Evolutionary conservation across 768 basidiomycete genomes (phyloP).

Genomic region (Kwoniella dendrophila): DNA sequence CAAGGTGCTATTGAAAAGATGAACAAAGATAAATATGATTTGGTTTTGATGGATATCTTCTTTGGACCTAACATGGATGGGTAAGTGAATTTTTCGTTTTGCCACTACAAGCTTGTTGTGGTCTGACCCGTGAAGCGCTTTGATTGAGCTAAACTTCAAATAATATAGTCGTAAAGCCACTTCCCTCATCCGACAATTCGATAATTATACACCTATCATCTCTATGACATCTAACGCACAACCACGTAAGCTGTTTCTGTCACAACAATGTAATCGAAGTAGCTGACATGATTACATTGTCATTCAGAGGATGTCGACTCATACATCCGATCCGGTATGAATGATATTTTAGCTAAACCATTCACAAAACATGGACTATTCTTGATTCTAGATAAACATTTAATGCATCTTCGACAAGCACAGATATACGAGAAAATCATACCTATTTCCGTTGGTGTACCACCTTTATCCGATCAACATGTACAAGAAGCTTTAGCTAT

Average conservation of each 20-base stretch:
- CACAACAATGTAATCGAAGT: neutral
- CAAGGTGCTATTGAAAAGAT: slow-evolving; percentile 91
- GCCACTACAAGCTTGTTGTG: slow-evolving; percentile 56
- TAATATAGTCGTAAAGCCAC: slow-evolving; percentile 64
- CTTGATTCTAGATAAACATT: slow-evolving; percentile 93
- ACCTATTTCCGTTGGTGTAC: slow-evolving; percentile 69
- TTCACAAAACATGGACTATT: slow-evolving; percentile 92
- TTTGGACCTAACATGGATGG: slow-evolving; percentile 62
- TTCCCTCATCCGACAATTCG: slow-evolving; percentile 89
- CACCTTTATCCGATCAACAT: slow-evolving; percentile 57
- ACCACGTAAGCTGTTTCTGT: slow-evolving; percentile 66
- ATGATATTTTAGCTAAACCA: slow-evolving; percentile 93
- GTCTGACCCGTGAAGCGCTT: slow-evolving; percentile 59
- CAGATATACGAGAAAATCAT: slow-evolving; percentile 67
- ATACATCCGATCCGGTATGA: slow-evolving; percentile 68
- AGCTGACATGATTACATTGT: neutral
- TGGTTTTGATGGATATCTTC: slow-evolving; percentile 97
- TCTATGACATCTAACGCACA: slow-evolving; percentile 97
- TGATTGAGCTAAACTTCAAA: too few species aligned
- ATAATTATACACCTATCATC: slow-evolving; percentile 93
- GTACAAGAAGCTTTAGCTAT: slow-evolving; percentile 49
- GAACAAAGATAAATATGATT: slow-evolving; percentile 92
- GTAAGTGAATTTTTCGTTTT: slow-evolving; percentile 39
- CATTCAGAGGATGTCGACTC: slow-evolving; percentile 48
- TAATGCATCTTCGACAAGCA: slow-evolving; percentile 82